Evolutionary conservation across 768 basidiomycete genomes (phyloP), one percentile per base, ranked within the genome.

Genomic region (Lentinula sp.): DNA sequence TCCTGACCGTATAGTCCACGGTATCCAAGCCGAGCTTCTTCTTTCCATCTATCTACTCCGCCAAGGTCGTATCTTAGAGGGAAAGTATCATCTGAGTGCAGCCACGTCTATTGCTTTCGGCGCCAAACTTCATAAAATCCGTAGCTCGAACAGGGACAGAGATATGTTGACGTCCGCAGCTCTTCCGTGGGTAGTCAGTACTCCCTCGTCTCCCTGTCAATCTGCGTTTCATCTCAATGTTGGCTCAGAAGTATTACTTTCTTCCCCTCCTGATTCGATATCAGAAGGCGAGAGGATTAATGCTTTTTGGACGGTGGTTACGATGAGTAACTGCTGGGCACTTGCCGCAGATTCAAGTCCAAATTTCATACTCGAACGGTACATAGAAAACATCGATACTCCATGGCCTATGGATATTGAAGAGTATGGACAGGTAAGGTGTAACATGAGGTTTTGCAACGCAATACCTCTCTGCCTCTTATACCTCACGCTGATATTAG

Each of bases 41-140:
- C 67, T 84, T 21, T 66, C 75, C 2, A 71, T 71, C 55, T 80
- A 78, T 63, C 76, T 82, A 67, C 76, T 79, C 61, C 70, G 71
- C 31, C 68, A 68, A 32, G 76, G 74, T 34, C 71, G 80, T 21
- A 59, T 70, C 13, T 65, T 79, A 3, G 80, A 79, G 35, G 82
- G 77, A 3, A 73, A 71, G 54, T 80, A 79, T 61, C 71, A 71
- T 52, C 70, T 71, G 46, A 70, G 72, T 59, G 71, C 78, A 0
- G 73, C 78, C 28, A 70, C 73, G 61, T 64, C 67, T 3, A 54
- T 78, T 32, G 71, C 63, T 1, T 53, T 68, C 45, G 62, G 69
- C 59, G 49, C 69, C 35, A 66, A 62, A 23, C 49, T 78, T 45
- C 62, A 63, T 72, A 78, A 35, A 65, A 81, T 5, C 65, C 83